These are phyloP conservation scores for Saururus chinensis DNA, from an alignment of 164 flowering plant genomes.

Conservation along the genomic window DNA sequence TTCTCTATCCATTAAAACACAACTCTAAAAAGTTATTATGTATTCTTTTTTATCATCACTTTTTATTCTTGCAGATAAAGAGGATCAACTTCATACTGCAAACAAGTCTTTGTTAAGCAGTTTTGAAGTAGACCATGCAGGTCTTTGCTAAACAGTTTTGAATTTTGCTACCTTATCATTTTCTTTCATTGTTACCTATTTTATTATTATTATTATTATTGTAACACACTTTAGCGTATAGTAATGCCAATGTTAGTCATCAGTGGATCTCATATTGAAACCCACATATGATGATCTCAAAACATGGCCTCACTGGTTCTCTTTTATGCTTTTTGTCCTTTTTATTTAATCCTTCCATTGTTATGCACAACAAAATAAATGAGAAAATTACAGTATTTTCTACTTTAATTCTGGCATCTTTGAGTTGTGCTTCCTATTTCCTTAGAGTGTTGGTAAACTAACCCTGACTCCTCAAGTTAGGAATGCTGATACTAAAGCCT, in stretches of 20 bases:
- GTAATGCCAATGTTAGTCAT: conserved; percentile 46
- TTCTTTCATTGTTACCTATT: neutral
- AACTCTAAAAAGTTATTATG: neutral
- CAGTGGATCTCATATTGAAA: conserved; percentile 72
- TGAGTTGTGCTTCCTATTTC: conserved; percentile 75
- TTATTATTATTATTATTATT: neutral
- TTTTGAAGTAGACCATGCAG: conserved; percentile 48
- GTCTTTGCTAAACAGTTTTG: conserved; percentile 44
- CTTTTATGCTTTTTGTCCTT: neutral
- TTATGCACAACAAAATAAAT: neutral
- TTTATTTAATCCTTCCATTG: neutral
- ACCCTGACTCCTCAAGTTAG: conserved; percentile 78
- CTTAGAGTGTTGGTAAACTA: conserved; percentile 57
- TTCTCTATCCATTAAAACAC: conserved; percentile 13
- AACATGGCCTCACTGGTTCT: conserved; percentile 74
- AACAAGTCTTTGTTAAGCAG: conserved; percentile 58
- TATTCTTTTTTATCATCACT: neutral
- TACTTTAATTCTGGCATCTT: conserved; percentile 35
- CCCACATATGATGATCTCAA: conserved; percentile 65
- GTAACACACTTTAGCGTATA: conserved; percentile 10
- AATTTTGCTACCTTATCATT: no score
- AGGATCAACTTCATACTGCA: conserved; percentile 65
- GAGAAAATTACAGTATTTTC: neutral
- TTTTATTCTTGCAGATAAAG: conserved; percentile 44
- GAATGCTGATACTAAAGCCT: conserved; percentile 59